Conservation (phyloP, 345 rosid species). For the Syzygium aromaticum region DNA sequence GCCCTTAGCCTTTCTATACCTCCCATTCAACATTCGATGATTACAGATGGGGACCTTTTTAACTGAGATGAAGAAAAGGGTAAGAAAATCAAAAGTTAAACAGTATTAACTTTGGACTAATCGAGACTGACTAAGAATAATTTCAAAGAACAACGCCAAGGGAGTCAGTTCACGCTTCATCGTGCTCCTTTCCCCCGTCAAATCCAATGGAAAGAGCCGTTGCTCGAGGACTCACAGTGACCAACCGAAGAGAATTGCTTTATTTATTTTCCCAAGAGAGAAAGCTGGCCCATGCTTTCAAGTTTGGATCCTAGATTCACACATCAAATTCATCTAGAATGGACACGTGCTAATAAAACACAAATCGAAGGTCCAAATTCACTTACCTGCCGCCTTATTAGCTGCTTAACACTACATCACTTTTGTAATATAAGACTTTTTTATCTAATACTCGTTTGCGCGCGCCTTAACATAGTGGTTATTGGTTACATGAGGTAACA, state of each 20-base stretch:
- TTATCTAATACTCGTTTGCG: background rate
- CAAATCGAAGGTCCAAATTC: background rate
- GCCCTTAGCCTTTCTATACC: conserved; percentile 18
- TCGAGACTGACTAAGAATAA: background rate
- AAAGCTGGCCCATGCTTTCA: background rate
- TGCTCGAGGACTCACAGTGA: background rate
- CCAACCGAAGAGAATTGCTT: background rate
- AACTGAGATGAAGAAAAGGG: background rate
- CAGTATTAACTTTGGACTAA: background rate
- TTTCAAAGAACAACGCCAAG: background rate
- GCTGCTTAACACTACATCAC: background rate
- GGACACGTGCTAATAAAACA: background rate
- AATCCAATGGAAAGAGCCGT: background rate
- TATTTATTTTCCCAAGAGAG: background rate
- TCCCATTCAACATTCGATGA: conserved; percentile 32
- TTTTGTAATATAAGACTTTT: background rate
- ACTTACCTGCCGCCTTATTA: background rate
- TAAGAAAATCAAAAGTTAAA: background rate
- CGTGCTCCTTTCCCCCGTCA: background rate
- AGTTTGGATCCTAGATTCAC: background rate
- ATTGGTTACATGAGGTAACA: background rate
- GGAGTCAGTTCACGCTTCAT: background rate
- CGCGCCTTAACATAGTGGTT: background rate
- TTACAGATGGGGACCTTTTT: conserved; percentile 17
- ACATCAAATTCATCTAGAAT: background rate